Evolutionary conservation across 345 rosid species (phyloP).

Genomic region (Citrus trifoliata): DNA sequence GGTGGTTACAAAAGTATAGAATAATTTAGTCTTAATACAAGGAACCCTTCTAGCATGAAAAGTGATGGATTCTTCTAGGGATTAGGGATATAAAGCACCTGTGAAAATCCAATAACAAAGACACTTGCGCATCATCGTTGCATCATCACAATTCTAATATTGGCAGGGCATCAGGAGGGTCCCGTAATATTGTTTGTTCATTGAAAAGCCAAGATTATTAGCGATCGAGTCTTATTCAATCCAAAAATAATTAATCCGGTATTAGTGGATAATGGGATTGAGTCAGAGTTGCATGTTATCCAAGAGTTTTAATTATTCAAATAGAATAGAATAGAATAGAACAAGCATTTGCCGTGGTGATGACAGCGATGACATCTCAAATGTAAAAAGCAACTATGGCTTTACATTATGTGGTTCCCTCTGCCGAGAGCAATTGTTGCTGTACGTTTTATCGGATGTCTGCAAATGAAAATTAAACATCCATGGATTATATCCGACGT

Average conservation of each 20-base stretch:
- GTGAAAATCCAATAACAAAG: conserved; percentile 1
- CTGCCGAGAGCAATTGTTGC: not conserved
- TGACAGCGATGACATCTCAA: not conserved
- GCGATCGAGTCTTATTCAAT: not conserved
- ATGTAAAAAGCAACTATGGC: not conserved
- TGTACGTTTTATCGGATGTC: not conserved
- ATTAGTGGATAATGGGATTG: not conserved
- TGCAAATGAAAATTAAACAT: not conserved
- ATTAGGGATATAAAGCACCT: not conserved
- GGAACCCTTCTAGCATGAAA: not conserved
- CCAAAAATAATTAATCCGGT: not conserved
- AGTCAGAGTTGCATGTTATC: conserved; percentile 1
- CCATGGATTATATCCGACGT: not conserved
- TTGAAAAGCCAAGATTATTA: not conserved
- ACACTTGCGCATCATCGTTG: not conserved
- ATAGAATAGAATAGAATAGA: not conserved
- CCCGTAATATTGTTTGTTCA: not conserved
- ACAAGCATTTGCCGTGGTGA: not conserved
- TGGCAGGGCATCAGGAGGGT: not conserved
- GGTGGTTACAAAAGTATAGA: not conserved
- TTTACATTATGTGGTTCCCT: conserved; percentile 18
- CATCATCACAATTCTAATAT: not conserved
- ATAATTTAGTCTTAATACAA: not conserved
- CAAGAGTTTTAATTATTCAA: not conserved
- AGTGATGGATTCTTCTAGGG: not conserved